Evolutionary conservation across 2,329 filamentous ascomycete genomes (phyloP), one percentile per base, ranked within the genome.

Genomic region (Botrytis galanthina): DNA sequence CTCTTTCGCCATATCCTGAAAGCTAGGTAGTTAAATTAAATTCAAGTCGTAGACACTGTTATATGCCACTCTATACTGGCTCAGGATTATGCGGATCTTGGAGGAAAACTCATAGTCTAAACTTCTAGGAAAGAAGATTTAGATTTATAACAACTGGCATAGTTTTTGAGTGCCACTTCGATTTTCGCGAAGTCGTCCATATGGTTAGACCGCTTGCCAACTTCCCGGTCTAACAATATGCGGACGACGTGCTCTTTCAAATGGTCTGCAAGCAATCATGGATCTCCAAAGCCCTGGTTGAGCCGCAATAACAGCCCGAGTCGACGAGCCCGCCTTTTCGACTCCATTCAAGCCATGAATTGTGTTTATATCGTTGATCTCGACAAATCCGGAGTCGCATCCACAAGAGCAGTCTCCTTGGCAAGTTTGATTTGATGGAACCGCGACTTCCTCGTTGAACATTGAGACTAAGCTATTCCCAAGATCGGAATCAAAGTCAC

Each of bases 261-360:
- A 22, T 32, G 66, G 66, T 26, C n/a, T 57, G n/a, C 66, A 69
- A 44, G 66, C 35, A 69, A n/a, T 44, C 66, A 69, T 69, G 32
- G 66, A n/a, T 44, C 48, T 37, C 66, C 66, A 69, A 9, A 69
- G 18, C 1, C 66, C 66, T 0, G 66, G 48, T 14, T 69, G 66
- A 42, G 66, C 66, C 16, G 66, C 48, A 26, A 57, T 57, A 32
- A 69, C 26, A 26, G 66, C 26, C 35, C 37, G 26, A 18, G 48
- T 48, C 4, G 48, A 20, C 26, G n/a, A 57, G 6, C n/a, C 35
- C 4, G 3, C 2, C 35, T 42, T 57, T 32, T 57, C 66, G 26
- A 57, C 10, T 32, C 66, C 66, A 69, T 69, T 69, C n/a, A 57
- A 22, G 35, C 66, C 37, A 12, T 57, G 54, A 10, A 69, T 69